Conservation (phyloP, 805 yeast species). For the Starmerella potacharoeniae region DNA sequence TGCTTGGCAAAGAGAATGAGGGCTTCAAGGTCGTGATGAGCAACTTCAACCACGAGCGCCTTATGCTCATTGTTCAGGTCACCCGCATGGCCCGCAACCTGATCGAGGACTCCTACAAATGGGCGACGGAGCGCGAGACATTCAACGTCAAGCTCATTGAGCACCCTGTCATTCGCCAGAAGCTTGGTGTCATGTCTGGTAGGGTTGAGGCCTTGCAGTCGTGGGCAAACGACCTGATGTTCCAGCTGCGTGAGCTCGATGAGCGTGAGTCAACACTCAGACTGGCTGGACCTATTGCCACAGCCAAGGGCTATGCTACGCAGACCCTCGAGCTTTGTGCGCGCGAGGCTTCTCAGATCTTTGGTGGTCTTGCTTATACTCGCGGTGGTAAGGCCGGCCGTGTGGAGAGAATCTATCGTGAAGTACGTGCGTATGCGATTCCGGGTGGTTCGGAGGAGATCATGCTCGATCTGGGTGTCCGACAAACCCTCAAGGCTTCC, state of each 20-base stretch:
- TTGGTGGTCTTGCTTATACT: conserved; percentile 35
- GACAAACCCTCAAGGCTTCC: conserved; percentile 31
- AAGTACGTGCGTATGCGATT: conserved; percentile 36
- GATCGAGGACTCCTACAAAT: conserved; percentile 31
- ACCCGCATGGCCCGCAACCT: conserved; percentile 31
- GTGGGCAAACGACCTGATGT: conserved; percentile 31
- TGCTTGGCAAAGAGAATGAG: conserved; percentile 32
- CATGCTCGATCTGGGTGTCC: conserved; percentile 33
- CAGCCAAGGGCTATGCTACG: conserved; percentile 32
- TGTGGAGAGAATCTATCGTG: conserved; percentile 35
- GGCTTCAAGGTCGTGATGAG: conserved; percentile 36
- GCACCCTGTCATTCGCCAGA: conserved; percentile 34
- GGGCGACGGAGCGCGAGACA: conserved; percentile 34
- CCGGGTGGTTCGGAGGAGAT: conserved; percentile 39
- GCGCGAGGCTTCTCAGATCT: conserved; percentile 36
- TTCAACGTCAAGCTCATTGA: conserved; percentile 33
- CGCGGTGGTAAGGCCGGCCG: conserved; percentile 36
- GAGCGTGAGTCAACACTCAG: conserved; percentile 30
- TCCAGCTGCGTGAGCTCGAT: conserved; percentile 27
- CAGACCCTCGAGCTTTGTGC: conserved; percentile 35
- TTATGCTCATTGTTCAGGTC: conserved; percentile 34
- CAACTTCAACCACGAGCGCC: conserved; percentile 36
- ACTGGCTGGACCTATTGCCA: conserved; percentile 36
- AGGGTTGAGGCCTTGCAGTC: conserved; percentile 33
- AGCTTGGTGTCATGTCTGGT: conserved; percentile 34